phyloP scores from a whole-genome alignment of 1,139 yeast genomes.

The Yamadazyma membranifaciens region DNA sequence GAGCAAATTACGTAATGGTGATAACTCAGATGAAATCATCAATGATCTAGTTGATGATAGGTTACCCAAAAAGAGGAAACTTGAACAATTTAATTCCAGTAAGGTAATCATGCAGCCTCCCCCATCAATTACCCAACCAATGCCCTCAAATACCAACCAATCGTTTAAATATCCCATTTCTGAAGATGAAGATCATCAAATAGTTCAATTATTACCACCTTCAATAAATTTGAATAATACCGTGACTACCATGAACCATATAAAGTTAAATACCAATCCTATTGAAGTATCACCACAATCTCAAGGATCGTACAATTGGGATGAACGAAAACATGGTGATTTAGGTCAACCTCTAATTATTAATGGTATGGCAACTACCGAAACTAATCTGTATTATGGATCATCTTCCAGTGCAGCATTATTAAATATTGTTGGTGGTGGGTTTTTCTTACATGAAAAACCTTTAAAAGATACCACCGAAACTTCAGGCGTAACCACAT shows the following conservation, averaged over 20 bases:
- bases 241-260: neutral
- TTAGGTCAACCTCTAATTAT: conserved; percentile 14
- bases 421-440: conserved; percentile 18
- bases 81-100: conserved; percentile 3
- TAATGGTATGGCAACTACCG: conserved; percentile 22
- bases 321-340: conserved; percentile 18
- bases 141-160: no score
- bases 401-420: conserved; percentile 21
- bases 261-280: neutral
- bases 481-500: conserved; percentile 9
- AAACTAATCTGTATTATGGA: conserved; percentile 18
- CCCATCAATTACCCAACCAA: no score
- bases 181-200: conserved; percentile 7
- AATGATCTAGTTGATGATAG: conserved; percentile 1
- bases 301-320: conserved; percentile 16
- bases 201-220: conserved; percentile 12
- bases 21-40: conserved; percentile 11
- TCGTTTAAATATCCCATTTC: neutral
- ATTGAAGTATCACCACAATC: conserved; percentile 14
- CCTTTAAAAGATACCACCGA: neutral
- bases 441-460: conserved; percentile 15
- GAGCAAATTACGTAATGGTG: conserved; percentile 16
- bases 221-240: conserved; percentile 3
- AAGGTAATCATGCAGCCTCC: neutral
- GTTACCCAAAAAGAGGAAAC: conserved; percentile 2